Conservation (phyloP, 2,329 filamentous ascomycete species). For the Epichloe sibirici region DNA sequence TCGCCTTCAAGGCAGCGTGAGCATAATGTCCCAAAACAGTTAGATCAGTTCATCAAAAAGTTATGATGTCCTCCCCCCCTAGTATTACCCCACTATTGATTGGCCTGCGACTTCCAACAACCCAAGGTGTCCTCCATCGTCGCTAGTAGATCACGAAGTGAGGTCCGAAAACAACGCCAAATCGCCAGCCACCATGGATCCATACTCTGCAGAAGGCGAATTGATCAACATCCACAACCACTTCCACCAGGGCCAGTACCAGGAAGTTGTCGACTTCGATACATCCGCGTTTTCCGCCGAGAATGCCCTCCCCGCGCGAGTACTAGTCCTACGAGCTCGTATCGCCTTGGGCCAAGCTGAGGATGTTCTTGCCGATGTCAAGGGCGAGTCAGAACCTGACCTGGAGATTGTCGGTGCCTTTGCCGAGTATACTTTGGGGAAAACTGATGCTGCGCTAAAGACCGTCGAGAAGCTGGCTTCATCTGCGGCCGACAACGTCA, state of each 20-base stretch:
- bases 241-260: conserved; percentile 74
- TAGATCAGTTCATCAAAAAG: background rate
- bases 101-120: conserved; percentile 3
- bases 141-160: background rate
- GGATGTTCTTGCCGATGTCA: conserved; percentile 57
- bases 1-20: background rate
- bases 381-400: conserved; percentile 56
- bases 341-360: conserved; percentile 70
- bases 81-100: conserved; percentile 2
- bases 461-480: conserved; percentile 55
- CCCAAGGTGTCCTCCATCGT: conserved; percentile 7
- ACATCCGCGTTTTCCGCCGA: conserved; percentile 64
- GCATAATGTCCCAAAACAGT: background rate
- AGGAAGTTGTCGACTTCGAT: conserved; percentile 76
- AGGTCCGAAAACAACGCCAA: conserved; percentile 1
- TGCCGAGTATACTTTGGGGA: conserved; percentile 52
- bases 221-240: conserved; percentile 59
- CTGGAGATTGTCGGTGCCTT: conserved; percentile 66
- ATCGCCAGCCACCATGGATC: conserved; percentile 44
- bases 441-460: conserved; percentile 48
- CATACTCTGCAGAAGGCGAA: conserved; percentile 59
- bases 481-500: conserved; percentile 57
- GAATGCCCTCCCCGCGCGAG: conserved; percentile 63
- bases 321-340: conserved; percentile 71
- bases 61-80: background rate